A percentile compares a stretch with the other conserved stretches of the same genome.
Evolutionary conservation across 768 basidiomycete genomes (phyloP).

Genomic region (Psilocybe subaeruginosa): DNA sequence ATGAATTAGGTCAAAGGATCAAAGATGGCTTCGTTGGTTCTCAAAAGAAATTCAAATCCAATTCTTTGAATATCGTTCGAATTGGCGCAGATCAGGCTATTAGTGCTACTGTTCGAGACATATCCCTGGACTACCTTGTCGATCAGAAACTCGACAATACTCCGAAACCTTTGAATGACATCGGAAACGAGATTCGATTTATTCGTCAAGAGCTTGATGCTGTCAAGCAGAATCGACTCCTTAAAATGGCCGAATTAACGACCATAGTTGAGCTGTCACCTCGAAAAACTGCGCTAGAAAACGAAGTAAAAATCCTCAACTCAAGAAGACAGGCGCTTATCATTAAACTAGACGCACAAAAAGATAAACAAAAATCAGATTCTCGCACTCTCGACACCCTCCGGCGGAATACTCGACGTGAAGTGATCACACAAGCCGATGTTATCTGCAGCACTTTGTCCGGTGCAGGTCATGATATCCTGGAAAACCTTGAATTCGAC

Average conservation of each 20-base stretch:
- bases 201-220: slow-evolving; percentile 72
- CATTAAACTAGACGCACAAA: slow-evolving; percentile 72
- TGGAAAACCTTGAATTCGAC: slow-evolving; percentile 87
- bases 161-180: slow-evolving; percentile 47
- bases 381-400: slow-evolving; percentile 82
- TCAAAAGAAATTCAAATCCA: slow-evolving; percentile 48
- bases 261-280: slow-evolving; percentile 58
- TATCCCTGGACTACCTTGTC: slow-evolving; percentile 86
- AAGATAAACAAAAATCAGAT: slow-evolving; percentile 84
- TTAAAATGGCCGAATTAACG: slow-evolving; percentile 63
- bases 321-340: slow-evolving; percentile 64
- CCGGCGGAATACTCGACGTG: slow-evolving; percentile 69
- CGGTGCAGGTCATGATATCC: slow-evolving; percentile 87
- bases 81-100: slow-evolving; percentile 79
- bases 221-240: slow-evolving; percentile 59
- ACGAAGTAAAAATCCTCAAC: slow-evolving; percentile 69
- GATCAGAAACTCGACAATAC: slow-evolving; percentile 66
- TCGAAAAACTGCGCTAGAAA: slow-evolving; percentile 58
- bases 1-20: slow-evolving; percentile 90
- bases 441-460: slow-evolving; percentile 94
- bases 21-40: slow-evolving; percentile 74
- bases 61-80: slow-evolving; percentile 85
- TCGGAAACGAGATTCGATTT: slow-evolving; percentile 55
- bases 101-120: slow-evolving; percentile 78
- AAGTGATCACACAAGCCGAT: slow-evolving; percentile 87